phyloP scores from a whole-genome alignment of 1,284 basidiomycete species.

The Retiboletus fuscus region DNA sequence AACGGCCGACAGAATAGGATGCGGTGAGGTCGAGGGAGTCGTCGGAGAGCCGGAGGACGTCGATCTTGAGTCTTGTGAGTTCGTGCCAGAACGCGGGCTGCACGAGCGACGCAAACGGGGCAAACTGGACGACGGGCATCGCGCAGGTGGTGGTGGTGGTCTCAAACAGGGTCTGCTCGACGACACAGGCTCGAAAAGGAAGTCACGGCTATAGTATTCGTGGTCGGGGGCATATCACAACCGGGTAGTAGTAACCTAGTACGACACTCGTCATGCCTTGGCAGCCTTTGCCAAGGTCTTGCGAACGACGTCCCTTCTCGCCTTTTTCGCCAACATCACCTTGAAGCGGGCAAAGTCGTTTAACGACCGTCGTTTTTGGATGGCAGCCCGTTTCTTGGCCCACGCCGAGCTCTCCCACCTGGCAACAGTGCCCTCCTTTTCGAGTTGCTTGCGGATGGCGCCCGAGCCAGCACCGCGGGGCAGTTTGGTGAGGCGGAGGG shows the following conservation, averaged over 20 bases:
- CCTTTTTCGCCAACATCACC: conserved; percentile 79
- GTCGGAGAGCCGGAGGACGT: conserved; percentile 88
- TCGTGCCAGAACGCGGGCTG: conserved; percentile 95
- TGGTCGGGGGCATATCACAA: too few relatives aligned
- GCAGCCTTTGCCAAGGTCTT: conserved; percentile 71
- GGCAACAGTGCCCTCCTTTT: too few relatives aligned
- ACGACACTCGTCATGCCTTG: conserved; percentile 32
- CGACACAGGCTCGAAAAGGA: conserved; percentile 29
- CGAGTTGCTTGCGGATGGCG: conserved; percentile 88
- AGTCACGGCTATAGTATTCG: too few relatives aligned
- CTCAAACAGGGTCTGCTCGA: background rate
- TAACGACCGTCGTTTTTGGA: conserved; percentile 86
- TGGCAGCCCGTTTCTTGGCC: too few relatives aligned
- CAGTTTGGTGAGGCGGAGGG: conserved; percentile 85
- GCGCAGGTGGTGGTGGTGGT: conserved; percentile 8
- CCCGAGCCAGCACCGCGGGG: conserved; percentile 90
- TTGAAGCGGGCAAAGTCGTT: conserved; percentile 93
- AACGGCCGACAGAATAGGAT: conserved; percentile 78
- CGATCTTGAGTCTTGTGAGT: conserved; percentile 85
- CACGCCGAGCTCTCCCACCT: too few relatives aligned
- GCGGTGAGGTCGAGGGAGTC: conserved; percentile 73
- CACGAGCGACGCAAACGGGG: conserved; percentile 87
- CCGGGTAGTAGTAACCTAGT: background rate
- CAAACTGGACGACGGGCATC: conserved; percentile 83
- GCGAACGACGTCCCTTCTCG: conserved; percentile 75